These are phyloP conservation scores for Sicyos baderoa DNA, from an alignment of 306 rosid species.

Conservation along the genomic window DNA sequence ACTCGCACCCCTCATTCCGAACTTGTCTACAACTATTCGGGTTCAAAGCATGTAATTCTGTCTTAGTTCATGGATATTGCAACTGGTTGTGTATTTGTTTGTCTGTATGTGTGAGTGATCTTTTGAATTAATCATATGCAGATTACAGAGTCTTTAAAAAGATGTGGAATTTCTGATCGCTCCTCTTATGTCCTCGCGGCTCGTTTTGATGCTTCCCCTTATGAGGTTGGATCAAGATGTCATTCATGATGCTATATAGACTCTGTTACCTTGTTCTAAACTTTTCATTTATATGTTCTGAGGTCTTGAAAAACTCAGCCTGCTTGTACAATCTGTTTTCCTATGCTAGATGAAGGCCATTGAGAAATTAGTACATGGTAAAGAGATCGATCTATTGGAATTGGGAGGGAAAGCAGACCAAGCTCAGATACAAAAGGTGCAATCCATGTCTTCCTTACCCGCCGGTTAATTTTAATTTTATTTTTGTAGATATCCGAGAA, in stretches of 20 bases:
- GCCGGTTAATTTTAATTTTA: too few relatives aligned
- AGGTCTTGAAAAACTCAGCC: background rate
- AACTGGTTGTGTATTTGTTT: slow-evolving; percentile 14
- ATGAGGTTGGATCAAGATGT: slow-evolving; percentile 43
- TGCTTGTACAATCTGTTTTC: background rate
- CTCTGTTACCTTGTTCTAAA: background rate
- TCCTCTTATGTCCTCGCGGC: slow-evolving; percentile 71
- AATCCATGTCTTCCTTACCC: background rate
- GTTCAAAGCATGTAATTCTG: slow-evolving; percentile 70
- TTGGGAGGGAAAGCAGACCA: slow-evolving; percentile 62
- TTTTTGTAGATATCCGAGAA: too few relatives aligned
- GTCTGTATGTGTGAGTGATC: slow-evolving; percentile 23
- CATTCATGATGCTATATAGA: background rate
- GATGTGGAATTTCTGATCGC: slow-evolving; percentile 71
- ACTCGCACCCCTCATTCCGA: slow-evolving; percentile 90
- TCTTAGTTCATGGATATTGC: background rate
- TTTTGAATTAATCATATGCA: slow-evolving; percentile 26
- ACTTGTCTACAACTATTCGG: slow-evolving; percentile 85
- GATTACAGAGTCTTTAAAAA: slow-evolving; percentile 85
- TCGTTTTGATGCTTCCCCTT: slow-evolving; percentile 58
- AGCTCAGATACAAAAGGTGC: slow-evolving; percentile 69
- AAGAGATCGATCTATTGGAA: slow-evolving; percentile 60
- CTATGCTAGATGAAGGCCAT: slow-evolving; percentile 44
- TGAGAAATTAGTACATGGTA: slow-evolving; percentile 60
- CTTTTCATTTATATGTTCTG: background rate